Evolutionary conservation across 176 grass and related monocot species (phyloP), one percentile per base, ranked within the genome.

Genomic region (Cenchrus fungigraminus): DNA sequence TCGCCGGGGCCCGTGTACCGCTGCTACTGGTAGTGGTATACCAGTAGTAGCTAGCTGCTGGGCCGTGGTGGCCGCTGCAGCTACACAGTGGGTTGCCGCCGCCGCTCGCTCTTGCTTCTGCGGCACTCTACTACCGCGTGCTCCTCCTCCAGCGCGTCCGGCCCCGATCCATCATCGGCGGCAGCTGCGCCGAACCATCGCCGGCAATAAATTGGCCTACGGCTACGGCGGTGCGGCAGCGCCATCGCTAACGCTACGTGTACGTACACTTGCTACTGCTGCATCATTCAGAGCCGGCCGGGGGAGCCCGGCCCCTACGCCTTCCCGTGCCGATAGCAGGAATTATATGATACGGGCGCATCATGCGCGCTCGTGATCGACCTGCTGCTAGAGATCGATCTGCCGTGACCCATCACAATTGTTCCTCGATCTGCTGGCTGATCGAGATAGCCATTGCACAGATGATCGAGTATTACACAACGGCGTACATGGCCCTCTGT

Each of bases 131-230:
- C 78, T 11, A 32, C 31, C 2, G 31, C 31, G 2, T 32, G 31
- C 31, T 32, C 31, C 31, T 32, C 31, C 31, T 32, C 31, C 31
- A 32, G 31, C 31, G 31, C 31, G 20, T 13, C 43, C 82, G 16
- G 54, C 14, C 57, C 54, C 54, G 54, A 57, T 57, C 9, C 16
- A 46, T 69, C 43, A 71, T 72, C 70, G 70, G 70, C 70, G 70
- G 70, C 70, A 51, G 4, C 70, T 51, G 12, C n/a, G 70, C 68
- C 60, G 78, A 56, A 54, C 78, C 16, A 12, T 68, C 62, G 78
- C 28, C 12, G 46, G 31, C 64, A 80, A 74, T 74, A 51, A 73
- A 73, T 73, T 29, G 70, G n/a, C 46, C 70, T 51, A 29, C 59
- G 9, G 59, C 59, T 28, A 62, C 70, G 70, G 46, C 46, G 70